Evolutionary conservation across 371 early-diverging fungal genomes (phyloP).

Genomic region (Mortierella polycephala): DNA sequence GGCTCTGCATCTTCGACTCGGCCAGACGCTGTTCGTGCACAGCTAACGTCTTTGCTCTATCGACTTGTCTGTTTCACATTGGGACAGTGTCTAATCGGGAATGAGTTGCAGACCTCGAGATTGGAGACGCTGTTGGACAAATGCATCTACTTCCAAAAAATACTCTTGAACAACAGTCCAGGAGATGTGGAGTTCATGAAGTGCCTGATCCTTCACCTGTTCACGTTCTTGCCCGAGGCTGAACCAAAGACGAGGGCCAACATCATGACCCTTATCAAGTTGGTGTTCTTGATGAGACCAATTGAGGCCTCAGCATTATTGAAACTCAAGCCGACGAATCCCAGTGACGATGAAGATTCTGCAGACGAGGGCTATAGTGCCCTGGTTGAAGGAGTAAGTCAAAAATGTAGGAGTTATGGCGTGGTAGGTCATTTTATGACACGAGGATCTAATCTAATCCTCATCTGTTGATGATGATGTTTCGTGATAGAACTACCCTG

Average conservation of each 20-base stretch:
- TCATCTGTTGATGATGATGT: neutral
- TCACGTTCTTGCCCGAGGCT: constrained; percentile 62
- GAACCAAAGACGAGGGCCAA: constrained; percentile 61
- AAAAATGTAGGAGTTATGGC: constrained; percentile 33
- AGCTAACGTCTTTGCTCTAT: constrained; percentile 64
- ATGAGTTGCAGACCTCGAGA: constrained; percentile 35
- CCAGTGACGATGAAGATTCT: constrained; percentile 49
- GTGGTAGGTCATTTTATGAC: too few relatives aligned
- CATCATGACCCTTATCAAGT: constrained; percentile 57
- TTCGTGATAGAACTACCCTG: constrained; percentile 36
- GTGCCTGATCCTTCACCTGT: constrained; percentile 74
- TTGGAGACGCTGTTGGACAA: constrained; percentile 67
- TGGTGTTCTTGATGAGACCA: constrained; percentile 49
- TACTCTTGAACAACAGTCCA: constrained; percentile 67
- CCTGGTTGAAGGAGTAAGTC: constrained; percentile 70
- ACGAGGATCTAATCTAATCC: neutral
- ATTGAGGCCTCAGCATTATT: constrained; percentile 27
- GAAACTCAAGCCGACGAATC: constrained; percentile 45
- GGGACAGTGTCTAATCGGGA: constrained; percentile 40
- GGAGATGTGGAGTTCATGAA: constrained; percentile 73
- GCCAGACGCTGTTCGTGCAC: constrained; percentile 25
- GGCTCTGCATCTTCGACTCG: constrained; percentile 3
- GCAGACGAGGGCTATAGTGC: constrained; percentile 64
- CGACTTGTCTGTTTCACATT: constrained; percentile 65
- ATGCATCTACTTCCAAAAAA: constrained; percentile 75